phyloP scores from a whole-genome alignment of 2,329 filamentous ascomycete genomes.

The Trichoderma afroharzianum region DNA sequence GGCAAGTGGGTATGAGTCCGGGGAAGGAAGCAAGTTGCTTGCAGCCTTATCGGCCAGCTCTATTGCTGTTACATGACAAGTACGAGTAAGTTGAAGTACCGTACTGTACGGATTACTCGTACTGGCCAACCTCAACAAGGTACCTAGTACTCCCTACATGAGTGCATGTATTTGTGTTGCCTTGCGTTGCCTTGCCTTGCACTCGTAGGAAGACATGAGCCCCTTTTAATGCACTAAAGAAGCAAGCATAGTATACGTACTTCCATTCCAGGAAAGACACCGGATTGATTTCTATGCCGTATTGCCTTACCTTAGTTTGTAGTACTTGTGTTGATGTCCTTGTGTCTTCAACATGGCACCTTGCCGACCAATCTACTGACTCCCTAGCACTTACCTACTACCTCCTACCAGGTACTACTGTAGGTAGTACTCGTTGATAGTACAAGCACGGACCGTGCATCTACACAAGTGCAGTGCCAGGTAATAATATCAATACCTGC shows the following conservation, averaged over 20 bases:
- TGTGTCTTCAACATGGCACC: not conserved
- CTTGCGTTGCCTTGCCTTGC: too few relatives aligned
- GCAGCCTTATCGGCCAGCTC: slow-evolving; percentile 12
- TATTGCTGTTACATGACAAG: not conserved
- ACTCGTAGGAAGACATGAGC: not conserved
- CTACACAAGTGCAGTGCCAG: not conserved
- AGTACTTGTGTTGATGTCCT: not conserved
- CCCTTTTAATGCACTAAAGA: not conserved
- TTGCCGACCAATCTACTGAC: not conserved
- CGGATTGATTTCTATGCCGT: not conserved
- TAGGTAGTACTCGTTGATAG: not conserved
- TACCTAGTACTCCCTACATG: not conserved
- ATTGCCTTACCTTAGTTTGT: not conserved
- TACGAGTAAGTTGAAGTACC: not conserved
- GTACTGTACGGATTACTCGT: not conserved
- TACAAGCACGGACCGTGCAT: not conserved
- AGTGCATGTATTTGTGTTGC: too few relatives aligned
- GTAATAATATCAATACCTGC: not conserved
- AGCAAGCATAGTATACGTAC: not conserved
- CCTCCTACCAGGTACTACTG: too few relatives aligned
- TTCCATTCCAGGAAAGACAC: not conserved
- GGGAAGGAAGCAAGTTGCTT: not conserved
- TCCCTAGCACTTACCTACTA: not conserved
- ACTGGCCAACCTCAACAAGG: not conserved
- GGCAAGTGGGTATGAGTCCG: slow-evolving; percentile 16